These are phyloP conservation scores for Mucor indicus DNA, from an alignment of 371 early-diverging fungal genomes.

Conservation along the genomic window DNA sequence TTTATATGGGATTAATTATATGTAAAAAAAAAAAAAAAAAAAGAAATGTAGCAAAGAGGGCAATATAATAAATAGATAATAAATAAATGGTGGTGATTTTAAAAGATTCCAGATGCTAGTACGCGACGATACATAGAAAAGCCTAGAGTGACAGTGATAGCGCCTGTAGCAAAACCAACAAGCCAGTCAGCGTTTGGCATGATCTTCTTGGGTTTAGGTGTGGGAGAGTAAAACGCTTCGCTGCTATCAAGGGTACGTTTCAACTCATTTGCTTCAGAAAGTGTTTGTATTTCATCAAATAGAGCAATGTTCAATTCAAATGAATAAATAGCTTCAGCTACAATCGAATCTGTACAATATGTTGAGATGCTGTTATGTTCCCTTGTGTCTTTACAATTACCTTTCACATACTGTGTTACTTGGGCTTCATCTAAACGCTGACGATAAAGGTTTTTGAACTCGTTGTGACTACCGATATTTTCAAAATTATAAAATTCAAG, in stretches of 20 bases:
- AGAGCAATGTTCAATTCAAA: conserved; percentile 46
- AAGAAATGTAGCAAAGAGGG: too few relatives aligned
- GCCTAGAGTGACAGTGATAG: conserved; percentile 7
- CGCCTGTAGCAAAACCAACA: conserved; percentile 14
- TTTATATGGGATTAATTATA: too few relatives aligned
- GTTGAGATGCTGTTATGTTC: background rate
- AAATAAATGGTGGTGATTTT: too few relatives aligned
- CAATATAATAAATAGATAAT: too few relatives aligned
- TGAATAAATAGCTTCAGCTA: conserved; percentile 33
- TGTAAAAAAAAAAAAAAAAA: too few relatives aligned
- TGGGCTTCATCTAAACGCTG: conserved; percentile 37
- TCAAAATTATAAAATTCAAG: conserved; percentile 51
- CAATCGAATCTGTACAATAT: conserved; percentile 26
- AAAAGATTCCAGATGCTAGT: too few relatives aligned
- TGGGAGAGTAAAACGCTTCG: background rate
- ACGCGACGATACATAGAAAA: conserved; percentile 11
- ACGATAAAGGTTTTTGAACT: conserved; percentile 56
- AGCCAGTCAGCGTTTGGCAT: conserved; percentile 10
- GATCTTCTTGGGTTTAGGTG: background rate
- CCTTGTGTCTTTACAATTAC: conserved; percentile 11
- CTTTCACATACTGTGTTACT: conserved; percentile 27
- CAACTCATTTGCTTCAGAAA: conserved; percentile 30
- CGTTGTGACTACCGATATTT: conserved; percentile 45
- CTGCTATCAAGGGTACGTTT: conserved; percentile 6
- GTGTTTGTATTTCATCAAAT: conserved; percentile 39